Percentiles rank a stretch among this genome's conserved stretches.
These are phyloP conservation scores for Colletotrichum nymphaeae DNA, from an alignment of 2,329 filamentous ascomycete genomes.

Conservation along the genomic window DNA sequence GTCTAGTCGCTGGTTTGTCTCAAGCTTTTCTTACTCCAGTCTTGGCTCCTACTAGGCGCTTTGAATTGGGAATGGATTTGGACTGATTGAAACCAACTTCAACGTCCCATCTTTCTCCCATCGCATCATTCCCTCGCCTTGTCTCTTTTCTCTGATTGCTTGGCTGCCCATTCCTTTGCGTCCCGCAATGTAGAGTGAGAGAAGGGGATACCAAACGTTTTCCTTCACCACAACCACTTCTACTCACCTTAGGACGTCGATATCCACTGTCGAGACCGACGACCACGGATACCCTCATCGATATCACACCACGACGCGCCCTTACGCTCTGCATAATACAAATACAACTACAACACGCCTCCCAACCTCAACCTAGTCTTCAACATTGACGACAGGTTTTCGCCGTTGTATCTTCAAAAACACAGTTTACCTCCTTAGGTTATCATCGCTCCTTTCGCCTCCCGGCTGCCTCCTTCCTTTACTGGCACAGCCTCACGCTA, in stretches of 20 bases:
- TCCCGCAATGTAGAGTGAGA: slow-evolving; percentile 16
- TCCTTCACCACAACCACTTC: not conserved
- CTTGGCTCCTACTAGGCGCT: slow-evolving; percentile 2
- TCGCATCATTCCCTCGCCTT: not conserved
- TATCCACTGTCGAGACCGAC: not conserved
- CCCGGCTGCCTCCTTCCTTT: slow-evolving; percentile 24
- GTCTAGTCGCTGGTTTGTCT: not conserved
- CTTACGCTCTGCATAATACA: not conserved
- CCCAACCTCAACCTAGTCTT: not conserved
- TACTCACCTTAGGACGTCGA: not conserved
- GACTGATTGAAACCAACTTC: slow-evolving; percentile 6
- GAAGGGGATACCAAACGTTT: slow-evolving; percentile 1
- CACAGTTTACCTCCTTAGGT: not conserved
- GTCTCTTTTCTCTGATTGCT: not conserved
- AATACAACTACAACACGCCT: not conserved
- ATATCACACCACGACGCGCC: slow-evolving; percentile 19
- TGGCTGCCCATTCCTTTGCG: slow-evolving; percentile 9
- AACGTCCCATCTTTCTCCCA: slow-evolving; percentile 13
- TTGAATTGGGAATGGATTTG: not conserved
- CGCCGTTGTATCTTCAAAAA: not conserved
- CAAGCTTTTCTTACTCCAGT: not conserved
- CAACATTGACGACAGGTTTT: not conserved
- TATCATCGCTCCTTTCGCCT: slow-evolving; percentile 24
- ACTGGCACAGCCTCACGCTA: slow-evolving; percentile 24
- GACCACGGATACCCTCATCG: slow-evolving; percentile 7